Evolutionary conservation across 495 filamentous ascomycete genomes (phyloP).

Genomic region (Trichoderma reesei): DNA sequence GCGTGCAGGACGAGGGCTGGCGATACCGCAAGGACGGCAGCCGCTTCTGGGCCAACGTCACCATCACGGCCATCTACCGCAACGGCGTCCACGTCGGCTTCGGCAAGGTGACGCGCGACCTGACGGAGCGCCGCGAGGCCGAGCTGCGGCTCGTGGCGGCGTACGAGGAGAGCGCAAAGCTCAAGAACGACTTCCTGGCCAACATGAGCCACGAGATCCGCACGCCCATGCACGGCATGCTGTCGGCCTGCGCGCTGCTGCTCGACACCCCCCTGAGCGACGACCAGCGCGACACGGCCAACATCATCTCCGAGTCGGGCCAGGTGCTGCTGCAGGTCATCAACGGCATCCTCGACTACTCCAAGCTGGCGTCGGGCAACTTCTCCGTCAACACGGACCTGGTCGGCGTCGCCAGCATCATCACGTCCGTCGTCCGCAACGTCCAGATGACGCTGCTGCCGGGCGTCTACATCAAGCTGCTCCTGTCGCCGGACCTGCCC

Average conservation of each 20-base stretch:
- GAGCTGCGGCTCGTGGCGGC: conserved; percentile 49
- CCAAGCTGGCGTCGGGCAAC: conserved; percentile 35
- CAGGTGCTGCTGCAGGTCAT: conserved; percentile 39
- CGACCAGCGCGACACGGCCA: conserved; percentile 35
- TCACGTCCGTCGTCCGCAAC: conserved; percentile 44
- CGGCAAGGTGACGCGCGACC: conserved; percentile 54
- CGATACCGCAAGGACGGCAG: conserved; percentile 52
- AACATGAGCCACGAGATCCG: conserved; percentile 49
- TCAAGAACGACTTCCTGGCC: conserved; percentile 60
- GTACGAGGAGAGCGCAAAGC: conserved; percentile 54
- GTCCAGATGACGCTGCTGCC: conserved; percentile 27
- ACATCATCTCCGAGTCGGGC: conserved; percentile 40
- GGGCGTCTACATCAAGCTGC: conserved; percentile 25
- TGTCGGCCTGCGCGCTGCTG: conserved; percentile 35
- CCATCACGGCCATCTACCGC: conserved; percentile 52
- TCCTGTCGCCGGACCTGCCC: conserved; percentile 32
- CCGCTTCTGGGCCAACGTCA: conserved; percentile 59
- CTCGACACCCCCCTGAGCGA: conserved; percentile 30
- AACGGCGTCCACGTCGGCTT: conserved; percentile 51
- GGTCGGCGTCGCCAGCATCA: conserved; percentile 34
- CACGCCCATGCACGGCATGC: conserved; percentile 45
- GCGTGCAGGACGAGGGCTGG: conserved; percentile 58
- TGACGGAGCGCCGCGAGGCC: conserved; percentile 51
- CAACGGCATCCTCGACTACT: conserved; percentile 45
- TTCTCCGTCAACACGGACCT: conserved; percentile 36